Conservation (phyloP, 768 basidiomycete species). For the Amanita inopinata region DNA sequence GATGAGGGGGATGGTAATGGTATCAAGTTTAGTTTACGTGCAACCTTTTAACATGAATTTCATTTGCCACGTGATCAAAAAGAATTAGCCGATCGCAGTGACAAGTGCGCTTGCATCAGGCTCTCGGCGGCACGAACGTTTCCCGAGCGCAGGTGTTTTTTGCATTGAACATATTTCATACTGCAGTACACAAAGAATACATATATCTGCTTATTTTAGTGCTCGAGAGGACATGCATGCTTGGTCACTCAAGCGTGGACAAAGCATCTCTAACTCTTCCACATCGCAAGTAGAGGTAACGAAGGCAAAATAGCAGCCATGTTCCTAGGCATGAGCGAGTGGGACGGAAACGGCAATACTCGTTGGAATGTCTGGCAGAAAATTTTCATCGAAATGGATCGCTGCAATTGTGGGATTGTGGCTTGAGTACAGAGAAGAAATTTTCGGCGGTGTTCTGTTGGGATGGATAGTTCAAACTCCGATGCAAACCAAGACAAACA, state of each 20-base stretch:
- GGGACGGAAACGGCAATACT: too few species aligned
- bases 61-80: constrained; percentile 23
- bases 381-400: too few species aligned
- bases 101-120: too few species aligned
- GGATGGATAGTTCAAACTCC: constrained; percentile 15
- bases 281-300: constrained; percentile 69
- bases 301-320: constrained; percentile 64
- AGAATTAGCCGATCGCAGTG: not conserved
- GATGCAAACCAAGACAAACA: constrained; percentile 26
- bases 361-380: too few species aligned
- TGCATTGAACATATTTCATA: constrained; percentile 1
- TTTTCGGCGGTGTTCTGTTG: not conserved
- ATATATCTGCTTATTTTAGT: constrained; percentile 58
- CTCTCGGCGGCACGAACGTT: too few species aligned
- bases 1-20: constrained; percentile 13
- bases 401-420: constrained; percentile 11
- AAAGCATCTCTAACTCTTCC: constrained; percentile 53
- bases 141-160: not conserved
- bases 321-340: constrained; percentile 72
- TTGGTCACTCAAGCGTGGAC: constrained; percentile 75
- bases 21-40: constrained; percentile 10
- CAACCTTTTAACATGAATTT: constrained; percentile 17
- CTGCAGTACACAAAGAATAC: constrained; percentile 3
- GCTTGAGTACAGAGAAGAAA: constrained; percentile 8
- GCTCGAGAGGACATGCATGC: constrained; percentile 59